These are phyloP conservation scores for Meira miltonrushii DNA, from an alignment of 1,284 basidiomycete genomes.

Conservation along the genomic window DNA sequence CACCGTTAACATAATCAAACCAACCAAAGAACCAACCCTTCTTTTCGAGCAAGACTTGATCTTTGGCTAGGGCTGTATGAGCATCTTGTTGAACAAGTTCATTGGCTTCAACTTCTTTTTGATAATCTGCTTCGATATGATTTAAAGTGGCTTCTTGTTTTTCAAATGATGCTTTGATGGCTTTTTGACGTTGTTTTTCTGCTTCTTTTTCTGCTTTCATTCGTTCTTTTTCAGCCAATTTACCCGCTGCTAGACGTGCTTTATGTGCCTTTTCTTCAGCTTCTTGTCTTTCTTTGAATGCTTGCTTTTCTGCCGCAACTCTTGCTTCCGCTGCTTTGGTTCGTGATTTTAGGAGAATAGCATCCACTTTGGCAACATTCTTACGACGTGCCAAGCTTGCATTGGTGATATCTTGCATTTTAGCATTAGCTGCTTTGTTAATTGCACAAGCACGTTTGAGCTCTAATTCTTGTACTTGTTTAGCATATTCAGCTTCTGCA, in stretches of 20 bases:
- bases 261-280: slow-evolving; percentile 5
- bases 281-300: not conserved
- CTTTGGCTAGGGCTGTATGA: not conserved
- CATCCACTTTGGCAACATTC: slow-evolving; percentile 4
- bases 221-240: slow-evolving; percentile 2
- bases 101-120: not conserved
- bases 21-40: slow-evolving; percentile 4
- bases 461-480: not conserved
- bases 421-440: not conserved
- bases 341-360: not conserved
- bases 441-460: not conserved
- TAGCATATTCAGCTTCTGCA: not conserved
- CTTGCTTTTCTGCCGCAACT: not conserved
- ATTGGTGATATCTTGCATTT: not conserved
- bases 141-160: slow-evolving; percentile 3
- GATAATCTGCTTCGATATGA: not conserved
- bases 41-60: not conserved
- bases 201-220: slow-evolving; percentile 1
- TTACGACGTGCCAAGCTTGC: not conserved
- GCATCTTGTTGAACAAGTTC: not conserved
- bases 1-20: not conserved
- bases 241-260: not conserved
- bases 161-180: not conserved
- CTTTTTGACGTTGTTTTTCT: not conserved
- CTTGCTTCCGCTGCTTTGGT: not conserved